Evolutionary conservation across 306 rosid genomes (phyloP).

Genomic region (Dryas drummondii): DNA sequence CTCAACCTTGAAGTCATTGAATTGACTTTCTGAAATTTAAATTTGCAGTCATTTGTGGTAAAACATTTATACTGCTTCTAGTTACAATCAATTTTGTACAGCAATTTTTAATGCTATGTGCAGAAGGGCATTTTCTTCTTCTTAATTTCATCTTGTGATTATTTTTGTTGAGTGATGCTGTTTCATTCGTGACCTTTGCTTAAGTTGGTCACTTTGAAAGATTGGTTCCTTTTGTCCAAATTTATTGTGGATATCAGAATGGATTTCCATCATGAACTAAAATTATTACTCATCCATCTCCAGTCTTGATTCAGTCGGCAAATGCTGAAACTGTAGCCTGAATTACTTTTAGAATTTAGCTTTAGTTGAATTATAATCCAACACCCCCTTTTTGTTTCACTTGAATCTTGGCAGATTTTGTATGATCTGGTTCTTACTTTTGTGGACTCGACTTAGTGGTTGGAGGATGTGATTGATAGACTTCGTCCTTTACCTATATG

Average conservation of each 20-base stretch:
- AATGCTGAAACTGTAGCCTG: neutral
- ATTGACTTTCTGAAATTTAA: constrained; percentile 8
- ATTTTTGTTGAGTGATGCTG: neutral
- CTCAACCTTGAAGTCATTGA: neutral
- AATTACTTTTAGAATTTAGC: neutral
- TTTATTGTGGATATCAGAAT: neutral
- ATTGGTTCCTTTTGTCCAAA: neutral
- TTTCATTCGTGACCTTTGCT: neutral
- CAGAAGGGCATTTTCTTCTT: neutral
- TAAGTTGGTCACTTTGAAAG: neutral
- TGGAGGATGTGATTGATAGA: neutral
- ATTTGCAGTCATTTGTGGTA: neutral
- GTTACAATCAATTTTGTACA: neutral
- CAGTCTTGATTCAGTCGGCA: neutral
- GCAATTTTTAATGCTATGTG: neutral
- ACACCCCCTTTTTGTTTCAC: neutral
- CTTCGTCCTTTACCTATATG: neutral
- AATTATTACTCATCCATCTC: neutral
- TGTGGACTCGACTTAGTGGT: neutral
- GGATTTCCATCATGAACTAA: neutral
- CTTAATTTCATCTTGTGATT: neutral
- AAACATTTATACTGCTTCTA: neutral
- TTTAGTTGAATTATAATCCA: neutral
- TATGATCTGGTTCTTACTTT: neutral
- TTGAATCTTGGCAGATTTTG: neutral